Conservation (phyloP, 495 filamentous ascomycete species). For the Aspergillus taichungensis region DNA sequence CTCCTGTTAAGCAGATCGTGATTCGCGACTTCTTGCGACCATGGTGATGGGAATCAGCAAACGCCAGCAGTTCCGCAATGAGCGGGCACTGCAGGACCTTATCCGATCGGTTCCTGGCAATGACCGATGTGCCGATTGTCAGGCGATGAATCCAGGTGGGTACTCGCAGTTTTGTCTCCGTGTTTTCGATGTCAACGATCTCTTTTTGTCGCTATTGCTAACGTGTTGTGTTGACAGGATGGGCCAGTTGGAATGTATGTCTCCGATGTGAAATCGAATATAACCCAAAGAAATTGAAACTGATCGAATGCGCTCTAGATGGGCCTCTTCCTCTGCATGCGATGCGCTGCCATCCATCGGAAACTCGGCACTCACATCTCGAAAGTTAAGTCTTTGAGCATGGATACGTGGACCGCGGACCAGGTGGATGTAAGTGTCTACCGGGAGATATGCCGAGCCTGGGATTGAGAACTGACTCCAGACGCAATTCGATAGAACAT, state of each 20-base stretch:
- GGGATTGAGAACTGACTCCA: conserved; percentile 13
- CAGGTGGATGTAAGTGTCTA: conserved; percentile 77
- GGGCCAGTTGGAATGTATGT: conserved; percentile 98
- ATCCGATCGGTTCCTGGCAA: conserved; percentile 84
- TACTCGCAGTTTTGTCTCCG: conserved; percentile 7
- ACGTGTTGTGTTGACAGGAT: conserved; percentile 47
- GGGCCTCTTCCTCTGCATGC: conserved; percentile 95
- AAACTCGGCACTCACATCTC: conserved; percentile 97
- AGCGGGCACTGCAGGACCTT: conserved; percentile 82
- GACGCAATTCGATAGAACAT: conserved; percentile 55
- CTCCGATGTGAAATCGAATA: background rate
- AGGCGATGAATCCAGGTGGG: conserved; percentile 83
- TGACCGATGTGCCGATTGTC: conserved; percentile 90
- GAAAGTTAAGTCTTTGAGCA: conserved; percentile 95
- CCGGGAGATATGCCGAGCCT: background rate
- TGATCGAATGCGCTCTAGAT: conserved; percentile 47
- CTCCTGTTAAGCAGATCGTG: conserved; percentile 11
- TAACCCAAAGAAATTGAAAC: conserved; percentile 3
- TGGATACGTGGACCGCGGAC: conserved; percentile 93
- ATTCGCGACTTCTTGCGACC: conserved; percentile 9
- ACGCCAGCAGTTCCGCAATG: conserved; percentile 94
- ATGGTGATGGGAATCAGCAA: conserved; percentile 64
- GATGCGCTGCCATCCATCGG: conserved; percentile 90
- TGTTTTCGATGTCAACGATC: no score
- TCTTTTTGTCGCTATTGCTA: background rate